These are phyloP conservation scores for Leucoagaricus sp. DNA, from an alignment of 1,284 basidiomycete genomes.

Conservation along the genomic window DNA sequence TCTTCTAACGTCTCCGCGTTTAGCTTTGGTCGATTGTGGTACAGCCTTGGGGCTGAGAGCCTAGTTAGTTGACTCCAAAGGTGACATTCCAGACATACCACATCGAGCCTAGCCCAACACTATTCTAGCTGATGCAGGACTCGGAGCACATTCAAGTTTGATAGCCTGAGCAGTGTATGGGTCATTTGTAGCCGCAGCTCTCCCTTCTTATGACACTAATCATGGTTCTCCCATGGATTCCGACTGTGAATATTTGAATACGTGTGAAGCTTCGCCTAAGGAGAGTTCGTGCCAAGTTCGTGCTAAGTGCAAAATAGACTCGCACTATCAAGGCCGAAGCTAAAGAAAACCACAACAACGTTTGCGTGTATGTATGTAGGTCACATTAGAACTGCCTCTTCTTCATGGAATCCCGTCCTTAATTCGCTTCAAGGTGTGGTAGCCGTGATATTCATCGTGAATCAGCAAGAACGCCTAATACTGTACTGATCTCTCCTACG, in stretches of 20 bases:
- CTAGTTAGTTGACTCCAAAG: too few species aligned
- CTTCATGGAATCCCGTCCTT: background rate
- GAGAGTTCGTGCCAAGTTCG: background rate
- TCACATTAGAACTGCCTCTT: background rate
- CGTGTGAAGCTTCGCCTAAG: background rate
- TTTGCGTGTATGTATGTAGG: background rate
- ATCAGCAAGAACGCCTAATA: background rate
- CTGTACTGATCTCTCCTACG: background rate
- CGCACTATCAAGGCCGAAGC: background rate
- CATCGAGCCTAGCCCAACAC: too few species aligned
- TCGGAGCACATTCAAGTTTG: too few species aligned
- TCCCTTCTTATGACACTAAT: background rate
- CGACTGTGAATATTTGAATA: background rate
- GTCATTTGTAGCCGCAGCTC: too few species aligned
- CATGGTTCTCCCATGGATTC: background rate
- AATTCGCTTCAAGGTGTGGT: background rate
- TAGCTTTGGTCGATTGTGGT: too few species aligned
- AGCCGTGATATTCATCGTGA: background rate
- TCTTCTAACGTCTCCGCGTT: too few species aligned
- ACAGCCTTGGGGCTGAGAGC: too few species aligned
- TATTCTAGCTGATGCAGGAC: too few species aligned
- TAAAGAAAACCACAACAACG: background rate
- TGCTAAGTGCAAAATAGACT: background rate
- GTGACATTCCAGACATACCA: too few species aligned
- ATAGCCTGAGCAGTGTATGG: too few species aligned